These are phyloP conservation scores for Astrephomene gubernaculifera DNA, from an alignment of 139 green algal genomes.

Conservation along the genomic window DNA sequence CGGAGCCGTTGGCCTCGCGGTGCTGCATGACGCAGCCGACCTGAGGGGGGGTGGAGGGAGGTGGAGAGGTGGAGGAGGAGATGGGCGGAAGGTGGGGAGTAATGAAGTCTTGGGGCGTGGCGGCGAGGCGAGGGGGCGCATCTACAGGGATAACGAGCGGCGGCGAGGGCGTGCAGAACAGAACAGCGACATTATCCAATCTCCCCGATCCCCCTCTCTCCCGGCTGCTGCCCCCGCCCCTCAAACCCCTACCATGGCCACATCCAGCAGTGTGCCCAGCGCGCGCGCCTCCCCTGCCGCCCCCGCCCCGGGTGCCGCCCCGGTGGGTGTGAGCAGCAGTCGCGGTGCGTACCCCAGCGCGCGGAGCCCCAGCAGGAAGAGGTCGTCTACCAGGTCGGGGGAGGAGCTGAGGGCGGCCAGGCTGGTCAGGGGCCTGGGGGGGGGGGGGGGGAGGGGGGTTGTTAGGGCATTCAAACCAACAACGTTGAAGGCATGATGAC, in stretches of 20 bases:
- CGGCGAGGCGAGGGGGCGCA: no score
- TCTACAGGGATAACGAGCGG: neutral
- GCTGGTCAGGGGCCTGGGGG: constrained; percentile 18
- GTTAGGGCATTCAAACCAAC: no score
- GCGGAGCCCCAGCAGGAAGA: constrained; percentile 80
- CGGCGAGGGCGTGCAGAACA: no score
- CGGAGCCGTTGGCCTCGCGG: constrained; percentile 78
- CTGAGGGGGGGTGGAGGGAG: constrained; percentile 6
- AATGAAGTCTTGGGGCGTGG: neutral
- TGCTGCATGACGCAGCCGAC: constrained; percentile 66
- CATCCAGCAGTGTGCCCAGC: constrained; percentile 73
- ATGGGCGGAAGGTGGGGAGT: neutral
- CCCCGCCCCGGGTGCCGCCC: neutral
- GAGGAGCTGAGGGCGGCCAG: constrained; percentile 55
- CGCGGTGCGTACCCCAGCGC: constrained; percentile 68
- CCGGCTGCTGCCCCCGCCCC: neutral
- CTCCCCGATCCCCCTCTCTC: neutral
- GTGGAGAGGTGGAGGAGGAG: neutral
- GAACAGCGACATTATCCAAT: no score
- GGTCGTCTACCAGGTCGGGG: constrained; percentile 86
- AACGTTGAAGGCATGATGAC: no score
- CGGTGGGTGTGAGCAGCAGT: constrained; percentile 59
- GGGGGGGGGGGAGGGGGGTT: neutral
- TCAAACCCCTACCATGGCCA: constrained; percentile 52
- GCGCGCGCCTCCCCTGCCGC: constrained; percentile 16